Conservation (phyloP, 352 stramenopile species). For the Plasmopara viticola region DNA sequence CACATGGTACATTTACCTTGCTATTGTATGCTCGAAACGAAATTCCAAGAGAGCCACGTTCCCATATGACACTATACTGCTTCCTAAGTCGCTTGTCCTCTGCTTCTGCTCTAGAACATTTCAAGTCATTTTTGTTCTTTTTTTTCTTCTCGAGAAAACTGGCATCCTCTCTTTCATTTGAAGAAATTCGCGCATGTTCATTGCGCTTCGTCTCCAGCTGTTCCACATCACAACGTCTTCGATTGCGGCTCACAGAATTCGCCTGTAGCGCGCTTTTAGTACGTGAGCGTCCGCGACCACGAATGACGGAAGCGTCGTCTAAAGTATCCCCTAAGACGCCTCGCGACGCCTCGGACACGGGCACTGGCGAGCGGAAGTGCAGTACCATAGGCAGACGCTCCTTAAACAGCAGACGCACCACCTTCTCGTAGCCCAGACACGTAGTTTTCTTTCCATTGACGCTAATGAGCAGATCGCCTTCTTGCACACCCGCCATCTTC, state of each 20-base stretch:
- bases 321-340: conserved; percentile 12
- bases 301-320: conserved; percentile 6
- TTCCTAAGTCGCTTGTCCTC: conserved; percentile 46
- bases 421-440: conserved; percentile 71
- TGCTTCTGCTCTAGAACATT: conserved; percentile 6
- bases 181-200: conserved; percentile 10
- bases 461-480: conserved; percentile 70
- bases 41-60: conserved; percentile 57
- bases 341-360: not conserved
- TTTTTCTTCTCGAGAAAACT: conserved; percentile 12
- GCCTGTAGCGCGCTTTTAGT: conserved; percentile 10
- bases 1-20: conserved; percentile 64
- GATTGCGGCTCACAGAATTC: conserved; percentile 2
- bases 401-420: conserved; percentile 74
- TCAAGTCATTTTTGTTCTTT: conserved; percentile 19
- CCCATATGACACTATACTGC: conserved; percentile 73
- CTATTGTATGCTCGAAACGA: conserved; percentile 65
- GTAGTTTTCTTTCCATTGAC: conserved; percentile 73
- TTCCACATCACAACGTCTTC: conserved; percentile 12
- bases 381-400: conserved; percentile 64
- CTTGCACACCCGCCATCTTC: conserved; percentile 56
- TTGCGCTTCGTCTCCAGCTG: conserved; percentile 15
- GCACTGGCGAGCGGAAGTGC: conserved; percentile 54
- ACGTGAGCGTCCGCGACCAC: conserved; percentile 6
- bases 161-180: conserved; percentile 16